phyloP scores from a whole-genome alignment of 2,329 filamentous ascomycete genomes.

The Paramyrothecium roridum region DNA sequence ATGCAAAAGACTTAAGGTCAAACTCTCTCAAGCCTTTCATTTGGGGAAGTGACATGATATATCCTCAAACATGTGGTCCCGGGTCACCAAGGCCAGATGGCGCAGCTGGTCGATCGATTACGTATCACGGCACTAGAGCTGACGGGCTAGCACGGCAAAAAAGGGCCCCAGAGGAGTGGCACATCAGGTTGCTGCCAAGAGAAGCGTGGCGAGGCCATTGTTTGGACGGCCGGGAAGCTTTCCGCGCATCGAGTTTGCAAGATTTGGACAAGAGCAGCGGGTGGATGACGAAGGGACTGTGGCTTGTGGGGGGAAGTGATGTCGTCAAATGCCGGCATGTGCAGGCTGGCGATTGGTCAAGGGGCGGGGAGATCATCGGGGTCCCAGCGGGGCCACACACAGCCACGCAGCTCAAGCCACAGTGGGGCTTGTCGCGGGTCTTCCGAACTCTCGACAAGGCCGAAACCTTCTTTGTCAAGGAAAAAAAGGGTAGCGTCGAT shows the following conservation, averaged over 20 bases:
- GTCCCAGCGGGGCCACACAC: background rate
- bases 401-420: background rate
- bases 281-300: constrained; percentile 1
- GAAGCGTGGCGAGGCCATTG: background rate
- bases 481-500: no score
- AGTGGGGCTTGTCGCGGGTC: no score
- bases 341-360: background rate
- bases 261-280: background rate
- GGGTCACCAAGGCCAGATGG: background rate
- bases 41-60: background rate
- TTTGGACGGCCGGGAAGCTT: background rate
- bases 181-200: background rate
- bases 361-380: no score
- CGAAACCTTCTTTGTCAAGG: no score
- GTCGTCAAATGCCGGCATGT: background rate
- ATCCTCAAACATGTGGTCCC: background rate
- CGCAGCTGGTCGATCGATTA: background rate
- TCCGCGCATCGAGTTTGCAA: background rate
- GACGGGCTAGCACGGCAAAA: background rate
- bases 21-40: no score
- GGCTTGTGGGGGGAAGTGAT: constrained; percentile 1
- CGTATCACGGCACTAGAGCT: background rate
- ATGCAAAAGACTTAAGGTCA: no score
- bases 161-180: background rate
- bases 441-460: no score